phyloP scores from a whole-genome alignment of 306 rosid species.

The Cajanus cajan region DNA sequence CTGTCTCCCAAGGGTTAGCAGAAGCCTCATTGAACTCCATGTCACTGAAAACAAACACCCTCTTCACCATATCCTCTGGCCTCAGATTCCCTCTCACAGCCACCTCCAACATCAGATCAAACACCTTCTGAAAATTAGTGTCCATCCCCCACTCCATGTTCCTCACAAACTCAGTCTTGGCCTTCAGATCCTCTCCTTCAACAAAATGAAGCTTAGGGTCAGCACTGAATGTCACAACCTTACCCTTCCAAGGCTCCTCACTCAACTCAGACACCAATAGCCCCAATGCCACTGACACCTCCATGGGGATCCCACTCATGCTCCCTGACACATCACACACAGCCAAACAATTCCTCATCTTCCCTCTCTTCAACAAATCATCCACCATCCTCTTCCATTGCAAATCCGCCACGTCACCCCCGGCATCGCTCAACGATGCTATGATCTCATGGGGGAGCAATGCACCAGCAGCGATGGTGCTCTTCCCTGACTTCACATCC shows the following conservation, averaged over 20 bases:
- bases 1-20: slow-evolving; percentile 55
- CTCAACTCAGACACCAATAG: slow-evolving; percentile 59
- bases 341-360: slow-evolving; percentile 49
- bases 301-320: slow-evolving; percentile 54
- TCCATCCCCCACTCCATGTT: slow-evolving; percentile 43
- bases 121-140: slow-evolving; percentile 68
- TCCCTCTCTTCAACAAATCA: slow-evolving; percentile 48
- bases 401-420: slow-evolving; percentile 54
- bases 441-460: slow-evolving; percentile 65
- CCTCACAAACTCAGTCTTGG: slow-evolving; percentile 43
- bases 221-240: slow-evolving; percentile 52
- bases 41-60: slow-evolving; percentile 66
- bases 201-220: slow-evolving; percentile 54
- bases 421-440: slow-evolving; percentile 27
- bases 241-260: slow-evolving; percentile 71
- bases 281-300: slow-evolving; percentile 64
- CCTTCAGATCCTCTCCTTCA: slow-evolving; percentile 39
- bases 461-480: slow-evolving; percentile 59
- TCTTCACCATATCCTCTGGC: slow-evolving; percentile 62
- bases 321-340: slow-evolving; percentile 65
- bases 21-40: slow-evolving; percentile 74
- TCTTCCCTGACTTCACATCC: slow-evolving; percentile 47
- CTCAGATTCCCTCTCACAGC: slow-evolving; percentile 59
- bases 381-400: slow-evolving; percentile 79
- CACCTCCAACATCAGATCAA: slow-evolving; percentile 51